Evolutionary conservation across 2,329 filamentous ascomycete species (phyloP), one percentile per base, ranked within the genome.

Genomic region (Diplocarpon rosae): DNA sequence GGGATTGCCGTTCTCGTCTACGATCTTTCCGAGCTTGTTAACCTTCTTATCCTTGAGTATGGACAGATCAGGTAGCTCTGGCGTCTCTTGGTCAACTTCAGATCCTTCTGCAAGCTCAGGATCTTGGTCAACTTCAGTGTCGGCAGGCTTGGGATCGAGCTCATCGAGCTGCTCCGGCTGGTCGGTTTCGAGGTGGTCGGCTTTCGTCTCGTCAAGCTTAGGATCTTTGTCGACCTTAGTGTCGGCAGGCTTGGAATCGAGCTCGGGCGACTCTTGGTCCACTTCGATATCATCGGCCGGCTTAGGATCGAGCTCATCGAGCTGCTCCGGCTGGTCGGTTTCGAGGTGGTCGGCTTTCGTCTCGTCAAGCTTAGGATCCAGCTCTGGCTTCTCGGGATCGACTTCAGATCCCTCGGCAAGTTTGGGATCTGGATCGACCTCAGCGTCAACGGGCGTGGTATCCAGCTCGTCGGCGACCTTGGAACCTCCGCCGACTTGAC

Each of bases 1-100:
- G 2, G 74, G 58, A 27, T 69, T 65, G 9, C 72, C 71, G 34
- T 53, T 42, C 16, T 70, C 63, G 45, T 73, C 67, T 42, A 78
- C 69, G 15, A 77, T 65, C 43, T 78, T 76, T 42, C 75, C 75
- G 9, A 63, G 52, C 59, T 78, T 78, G 64, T 78, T 78, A 56
- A 78, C 71, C 47, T 67, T 56, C 59, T 66, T 66, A 48, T 66
- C 69, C 48, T 72, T 69, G 29, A 78, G 68, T 27, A 70, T 56
- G 1, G 56, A 58, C 8, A 59, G 33, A 15, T 59, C 54, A 15
- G 48, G 44, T 5, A 47, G 24, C 32, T 52, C 42, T 11, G 36
- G 30, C 24, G 20, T 15, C 9, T 43, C 39, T 30, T 39, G 39
- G 9, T 36, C 12, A 5, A 20, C 5, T 7, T 38, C 14, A 5